Percentiles rank a stretch among this genome's conserved stretches.
Evolutionary conservation across 345 rosid species (phyloP).

Genomic region (Aethionema arabicum): DNA sequence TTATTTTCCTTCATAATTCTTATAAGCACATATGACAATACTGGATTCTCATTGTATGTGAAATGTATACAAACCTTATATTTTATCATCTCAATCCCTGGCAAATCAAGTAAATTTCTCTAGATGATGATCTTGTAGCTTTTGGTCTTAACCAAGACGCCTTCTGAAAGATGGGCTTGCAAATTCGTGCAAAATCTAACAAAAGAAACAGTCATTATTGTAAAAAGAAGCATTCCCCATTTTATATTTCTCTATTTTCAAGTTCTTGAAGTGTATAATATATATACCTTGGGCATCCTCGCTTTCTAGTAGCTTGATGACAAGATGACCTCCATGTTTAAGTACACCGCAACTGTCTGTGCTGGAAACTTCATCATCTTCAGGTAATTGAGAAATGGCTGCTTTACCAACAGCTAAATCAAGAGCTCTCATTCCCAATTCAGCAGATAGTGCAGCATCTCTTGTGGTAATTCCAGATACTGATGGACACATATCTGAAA

Average conservation of each 20-base stretch:
- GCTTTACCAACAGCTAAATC: conserved; percentile 73
- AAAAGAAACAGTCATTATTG: conserved; percentile 10
- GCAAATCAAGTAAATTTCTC: conserved; percentile 89
- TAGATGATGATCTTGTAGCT: conserved; percentile 90
- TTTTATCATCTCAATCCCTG: conserved; percentile 51
- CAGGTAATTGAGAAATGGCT: conserved; percentile 35
- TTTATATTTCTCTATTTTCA: background rate
- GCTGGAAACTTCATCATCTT: conserved; percentile 26
- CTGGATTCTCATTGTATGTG: background rate
- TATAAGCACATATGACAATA: background rate
- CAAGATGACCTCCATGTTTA: conserved; percentile 70
- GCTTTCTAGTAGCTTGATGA: conserved; percentile 88
- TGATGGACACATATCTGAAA: conserved; percentile 88
- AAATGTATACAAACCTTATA: background rate
- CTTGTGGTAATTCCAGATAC: conserved; percentile 81
- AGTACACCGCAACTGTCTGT: conserved; percentile 50
- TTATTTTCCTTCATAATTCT: conserved; percentile 1
- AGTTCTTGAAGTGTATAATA: too few species aligned
- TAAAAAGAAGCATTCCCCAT: background rate
- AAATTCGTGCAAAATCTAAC: conserved; percentile 61
- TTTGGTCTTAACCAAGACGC: conserved; percentile 92
- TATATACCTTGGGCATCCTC: conserved; percentile 86
- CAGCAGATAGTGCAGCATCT: conserved; percentile 81
- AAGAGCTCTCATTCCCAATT: conserved; percentile 88
- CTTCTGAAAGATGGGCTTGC: conserved; percentile 80